Evolutionary conservation across 2,329 filamentous ascomycete genomes (phyloP), one percentile per base, ranked within the genome.

Genomic region (Parasarocladium wereldwijsianum): DNA sequence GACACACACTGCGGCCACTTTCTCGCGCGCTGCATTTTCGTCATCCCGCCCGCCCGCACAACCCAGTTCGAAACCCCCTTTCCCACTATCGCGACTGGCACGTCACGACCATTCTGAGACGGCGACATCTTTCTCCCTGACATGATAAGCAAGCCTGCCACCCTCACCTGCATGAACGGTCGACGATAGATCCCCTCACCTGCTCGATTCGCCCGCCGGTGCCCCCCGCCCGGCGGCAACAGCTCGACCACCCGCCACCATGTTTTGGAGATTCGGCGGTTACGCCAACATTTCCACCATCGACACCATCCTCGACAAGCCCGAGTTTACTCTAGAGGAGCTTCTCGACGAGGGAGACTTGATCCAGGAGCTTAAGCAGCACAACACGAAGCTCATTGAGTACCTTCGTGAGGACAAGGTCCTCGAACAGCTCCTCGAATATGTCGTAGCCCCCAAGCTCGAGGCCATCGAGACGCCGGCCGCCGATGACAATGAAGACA

Each of bases 181-280:
- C n/a, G n/a, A n/a, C n/a, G n/a, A n/a, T n/a, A n/a, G n/a, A 34
- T 28, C 36, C 29, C 31, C 37, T 28, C 32, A 38, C 32, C 35
- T 35, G 38, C 36, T 34, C 37, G 40, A 39, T 40, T 39, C 42
- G 43, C 47, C 46, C 26, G 27, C 35, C 35, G 35, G 35, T 37
- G 35, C 35, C 35, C 35, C 36, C 43, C 39, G 38, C 43, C 43
- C 46, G 43, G 51, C 43, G 48, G 45, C 40, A 46, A 46, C 43
- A 44, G 43, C 37, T 40, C 44, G 42, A 38, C n/a, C n/a, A n/a
- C 33, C 45, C 46, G 52, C 50, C 76, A 87, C 57, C 64, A 98
- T 98, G 90, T 98, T 98, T 61, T 98, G 90, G 90, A 80, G 87
- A 61, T 98, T 96, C 69, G 87, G 90, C 69, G 85, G 85, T 51